Base-by-base conservation (phyloP, 768 basidiomycete genomes). In the Tylopilus intermedius region DNA sequence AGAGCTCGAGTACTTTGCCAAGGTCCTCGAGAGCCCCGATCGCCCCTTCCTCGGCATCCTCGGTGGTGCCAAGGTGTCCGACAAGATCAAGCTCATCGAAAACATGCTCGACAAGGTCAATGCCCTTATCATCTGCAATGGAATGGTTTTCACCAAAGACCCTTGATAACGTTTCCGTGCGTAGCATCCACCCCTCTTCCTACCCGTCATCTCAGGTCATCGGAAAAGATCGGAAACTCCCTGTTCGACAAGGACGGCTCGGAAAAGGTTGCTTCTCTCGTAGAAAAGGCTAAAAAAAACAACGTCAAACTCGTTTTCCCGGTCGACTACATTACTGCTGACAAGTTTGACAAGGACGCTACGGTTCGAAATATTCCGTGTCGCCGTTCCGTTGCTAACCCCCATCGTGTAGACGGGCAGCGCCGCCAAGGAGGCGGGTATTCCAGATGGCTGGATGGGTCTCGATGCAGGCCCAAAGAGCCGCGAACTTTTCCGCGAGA, bases 131-230 rank as follows among this genome's bases (percentile, higher is more conserved):
- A 90, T 99, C 61, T 89, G 92, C 58, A 95, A 95, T 65, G 95
- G 95, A 27, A 99, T 99, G 95, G 90, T 92, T 33, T 99, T 96
- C 75, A 99, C 95, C 94, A 74, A 98, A 97, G 77, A 88, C 85
- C 6, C 77, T 95, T 52, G 81, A 97, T 53, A 78, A 82, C 55
- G 78, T 93, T 43, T 68, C 82, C 45, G 92, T 90, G 63, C 57
- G 80, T 63, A 49, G 3, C 45, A 8, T 37, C 18, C 29, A 22
- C 42, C 45, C 13, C 51, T 38, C 22, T 38, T 5, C 24, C 32
- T 29, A 21, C 35, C 3, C 5, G 40, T 24, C 63, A 39, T 47
- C 41, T 53, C 40, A 55, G 11, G 47, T 38, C 26, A 14, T 50
- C 47, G 47, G 62, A 49, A 57, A 45, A 65, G 91, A 99, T 99